phyloP scores from a whole-genome alignment of 192 early-diverging fungal species.

The Coemansia sp. region DNA sequence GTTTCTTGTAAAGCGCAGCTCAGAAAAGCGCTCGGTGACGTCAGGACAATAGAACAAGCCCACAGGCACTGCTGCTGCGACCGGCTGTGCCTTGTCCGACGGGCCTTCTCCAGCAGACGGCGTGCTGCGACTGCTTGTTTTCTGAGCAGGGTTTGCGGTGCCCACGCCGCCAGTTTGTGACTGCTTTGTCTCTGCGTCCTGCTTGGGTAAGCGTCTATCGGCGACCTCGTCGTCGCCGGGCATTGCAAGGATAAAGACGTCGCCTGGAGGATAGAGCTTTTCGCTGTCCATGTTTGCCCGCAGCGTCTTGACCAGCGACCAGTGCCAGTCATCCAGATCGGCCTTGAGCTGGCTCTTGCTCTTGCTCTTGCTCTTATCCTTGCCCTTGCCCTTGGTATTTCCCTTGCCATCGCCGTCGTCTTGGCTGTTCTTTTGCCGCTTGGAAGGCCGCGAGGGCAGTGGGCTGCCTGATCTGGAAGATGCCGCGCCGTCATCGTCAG shows the following conservation, averaged over 20 bases:
- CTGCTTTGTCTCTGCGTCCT: not conserved
- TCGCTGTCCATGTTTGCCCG: conserved; percentile 79
- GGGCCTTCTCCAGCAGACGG: not conserved
- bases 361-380: not conserved
- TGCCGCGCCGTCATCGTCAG: not conserved
- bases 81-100: conserved; percentile 7
- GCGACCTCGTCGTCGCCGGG: conserved; percentile 44
- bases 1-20: conserved; percentile 71
- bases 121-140: not conserved
- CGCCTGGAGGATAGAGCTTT: conserved; percentile 79
- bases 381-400: not conserved
- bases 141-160: not conserved
- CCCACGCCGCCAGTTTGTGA: conserved; percentile 1
- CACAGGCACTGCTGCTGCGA: conserved; percentile 14
- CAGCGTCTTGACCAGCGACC: conserved; percentile 78
- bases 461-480: not conserved
- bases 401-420: too few species aligned
- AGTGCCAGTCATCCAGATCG: conserved; percentile 71
- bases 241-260: conserved; percentile 59
- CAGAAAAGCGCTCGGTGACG: conserved; percentile 72
- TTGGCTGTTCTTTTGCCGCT: not conserved
- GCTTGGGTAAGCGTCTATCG: conserved; percentile 25
- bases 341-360: conserved; percentile 9
- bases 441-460: not conserved
- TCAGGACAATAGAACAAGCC: conserved; percentile 69